Evolutionary conservation across 139 green algal genomes (phyloP), one percentile per base, ranked within the genome.

Genomic region (Micromonas pusilla): DNA sequence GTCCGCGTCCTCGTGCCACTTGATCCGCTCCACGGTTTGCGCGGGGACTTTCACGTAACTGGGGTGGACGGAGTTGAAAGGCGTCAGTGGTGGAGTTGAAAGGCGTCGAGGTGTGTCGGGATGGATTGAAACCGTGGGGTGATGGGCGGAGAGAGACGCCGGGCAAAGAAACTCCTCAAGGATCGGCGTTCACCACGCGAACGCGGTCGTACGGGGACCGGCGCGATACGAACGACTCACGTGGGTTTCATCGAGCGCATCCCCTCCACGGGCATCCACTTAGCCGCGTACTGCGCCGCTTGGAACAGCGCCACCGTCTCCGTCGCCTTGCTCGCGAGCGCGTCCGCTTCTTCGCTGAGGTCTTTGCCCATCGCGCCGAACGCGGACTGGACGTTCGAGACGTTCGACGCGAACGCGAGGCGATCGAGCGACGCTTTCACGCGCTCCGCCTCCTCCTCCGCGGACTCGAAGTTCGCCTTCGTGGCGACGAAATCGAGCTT

Each of bases 1-100:
- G 34, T 72, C 28, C 28, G 57, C 36, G 1, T 73, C 28, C 33
- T 80, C 74, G 25, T 39, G 73, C 37, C 72, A 80, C 62, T 80
- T 80, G 32, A 80, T 66, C 30, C 33, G 60, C 2, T 80, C 62
- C 31, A 72, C 31, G 57, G 74, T 62, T 21, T 57, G 16, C 74
- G 32, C 74, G 21, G 57, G 57, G 5, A 80, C 74, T 31, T 80
- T 80, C 20, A 80, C 63, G 74, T 80, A 80, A n/a, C n/a, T n/a
- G n/a, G n/a, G n/a, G n/a, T n/a, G n/a, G n/a, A n/a, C n/a, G n/a
- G n/a, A n/a, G n/a, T n/a, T n/a, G n/a, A n/a, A n/a, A n/a, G n/a
- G n/a, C n/a, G n/a, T n/a, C n/a, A n/a, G n/a, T n/a, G n/a, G n/a
- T n/a, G n/a, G n/a, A n/a, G n/a, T n/a, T n/a, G n/a, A n/a, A n/a